Conservation (phyloP, 2,329 filamentous ascomycete species). For the Trichoderma guizhouense region DNA sequence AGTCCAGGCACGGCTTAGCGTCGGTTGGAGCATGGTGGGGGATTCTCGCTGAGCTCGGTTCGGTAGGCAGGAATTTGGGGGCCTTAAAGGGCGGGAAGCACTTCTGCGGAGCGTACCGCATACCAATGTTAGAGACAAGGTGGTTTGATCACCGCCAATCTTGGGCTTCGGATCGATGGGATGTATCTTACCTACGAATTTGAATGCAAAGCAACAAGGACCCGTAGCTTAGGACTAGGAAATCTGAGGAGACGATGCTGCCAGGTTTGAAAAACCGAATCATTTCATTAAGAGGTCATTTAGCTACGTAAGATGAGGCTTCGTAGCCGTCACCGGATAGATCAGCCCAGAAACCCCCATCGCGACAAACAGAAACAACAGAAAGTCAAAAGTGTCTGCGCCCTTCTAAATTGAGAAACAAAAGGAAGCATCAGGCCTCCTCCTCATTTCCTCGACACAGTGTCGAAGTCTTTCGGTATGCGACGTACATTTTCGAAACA, state of each 20-base stretch:
- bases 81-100: neutral
- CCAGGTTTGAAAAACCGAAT: neutral
- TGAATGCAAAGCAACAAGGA: neutral
- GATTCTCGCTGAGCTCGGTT: neutral
- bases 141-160: neutral
- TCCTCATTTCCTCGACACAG: conserved; percentile 33
- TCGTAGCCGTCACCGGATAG: conserved; percentile 38
- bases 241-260: neutral
- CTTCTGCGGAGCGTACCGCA: neutral
- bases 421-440: conserved; percentile 33
- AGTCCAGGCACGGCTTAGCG: conserved; percentile 1
- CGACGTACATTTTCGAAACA: conserved; percentile 34
- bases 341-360: conserved; percentile 36
- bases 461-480: conserved; percentile 30
- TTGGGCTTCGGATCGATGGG: neutral
- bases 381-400: conserved; percentile 39
- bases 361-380: conserved; percentile 39
- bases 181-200: neutral
- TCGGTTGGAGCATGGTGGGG: neutral
- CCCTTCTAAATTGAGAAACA: conserved; percentile 38
- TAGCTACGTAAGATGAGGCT: conserved; percentile 38
- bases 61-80: neutral
- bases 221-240: neutral
- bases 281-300: conserved; percentile 36
- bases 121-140: neutral